Evolutionary conservation across 2,329 filamentous ascomycete species (phyloP).

Genomic region (Rutstroemia sp.): DNA sequence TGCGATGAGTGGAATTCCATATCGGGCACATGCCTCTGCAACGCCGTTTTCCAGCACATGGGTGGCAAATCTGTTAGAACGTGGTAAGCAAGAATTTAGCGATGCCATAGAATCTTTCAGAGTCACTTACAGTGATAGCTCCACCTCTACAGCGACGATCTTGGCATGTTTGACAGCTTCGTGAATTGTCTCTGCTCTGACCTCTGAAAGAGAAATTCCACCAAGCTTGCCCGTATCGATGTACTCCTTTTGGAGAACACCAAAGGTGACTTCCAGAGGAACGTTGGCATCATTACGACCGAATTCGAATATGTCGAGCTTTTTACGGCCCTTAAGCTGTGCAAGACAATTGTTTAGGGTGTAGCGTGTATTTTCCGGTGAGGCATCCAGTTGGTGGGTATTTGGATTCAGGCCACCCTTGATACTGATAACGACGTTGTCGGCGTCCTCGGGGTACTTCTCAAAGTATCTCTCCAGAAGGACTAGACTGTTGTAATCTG

Average conservation of each 20-base stretch:
- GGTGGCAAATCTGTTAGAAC: too few relatives aligned
- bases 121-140: constrained; percentile 17
- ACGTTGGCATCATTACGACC: constrained; percentile 38
- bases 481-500: constrained; percentile 50
- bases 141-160: constrained; percentile 37
- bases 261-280: constrained; percentile 31
- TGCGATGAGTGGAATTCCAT: constrained; percentile 59
- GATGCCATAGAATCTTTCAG: too few relatives aligned
- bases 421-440: constrained; percentile 53
- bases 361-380: constrained; percentile 36
- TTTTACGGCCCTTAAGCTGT: constrained; percentile 37
- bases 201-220: constrained; percentile 35
- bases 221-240: constrained; percentile 36
- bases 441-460: constrained; percentile 53
- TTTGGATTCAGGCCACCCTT: constrained; percentile 42
- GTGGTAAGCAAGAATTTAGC: too few relatives aligned
- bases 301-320: constrained; percentile 45
- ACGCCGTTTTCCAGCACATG: constrained; percentile 25
- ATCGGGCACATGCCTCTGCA: constrained; percentile 44
- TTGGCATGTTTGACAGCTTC: constrained; percentile 29
- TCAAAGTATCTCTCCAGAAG: constrained; percentile 54
- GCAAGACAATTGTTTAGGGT: constrained; percentile 49
- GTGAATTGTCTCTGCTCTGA: constrained; percentile 33
- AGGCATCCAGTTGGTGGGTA: not conserved
- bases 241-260: constrained; percentile 23